Evolutionary conservation across 768 basidiomycete species (phyloP), one percentile per base, ranked within the genome.

Genomic region (Cyclocybe aegerita): DNA sequence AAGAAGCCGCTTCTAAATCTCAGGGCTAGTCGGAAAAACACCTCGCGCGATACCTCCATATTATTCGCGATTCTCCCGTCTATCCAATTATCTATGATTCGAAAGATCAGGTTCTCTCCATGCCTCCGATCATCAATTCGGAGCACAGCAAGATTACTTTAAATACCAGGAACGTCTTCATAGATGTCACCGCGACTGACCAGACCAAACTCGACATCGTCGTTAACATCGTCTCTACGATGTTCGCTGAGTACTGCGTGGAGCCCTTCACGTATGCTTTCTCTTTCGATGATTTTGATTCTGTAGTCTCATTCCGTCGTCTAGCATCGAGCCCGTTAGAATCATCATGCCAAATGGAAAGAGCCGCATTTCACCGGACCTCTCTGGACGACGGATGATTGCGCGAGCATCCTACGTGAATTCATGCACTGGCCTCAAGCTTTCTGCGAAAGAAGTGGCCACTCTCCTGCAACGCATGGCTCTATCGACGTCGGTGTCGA

Each of bases 41-140:
- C 66, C 76, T 99, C 17, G 79, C 85, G 34, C 85, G 79, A 66
- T 98, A 91, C 71, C 80, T 99, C 30, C 91, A 77, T 50, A 97
- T 99, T 69, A 93, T 98, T 61, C 85, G 89, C 30, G 92, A 97
- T 64, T 90, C 93, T 10, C 92, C 95, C 7, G 92, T 97, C 39
- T 98, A 98, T 70, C 97, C 97, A 34, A 88, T 98, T 70, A 97
- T 98, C 65, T 98, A 98, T 70, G 96, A 98, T 67, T 77, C 81
- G 8, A 76, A 87, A 50, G 90, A 92, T 65, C 82, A 76, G 29
- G 96, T 98, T 2, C 77, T 97, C 29, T 95, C 93, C 14, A 95
- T 98, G 88, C 97, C 97, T 35, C 97, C 97, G 7, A 98, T 99
- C 66, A 96, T 96, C 71, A 97, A 97, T 70, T 95, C 93, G 3